Conservation (phyloP, 2,329 filamentous ascomycete species). For the Sclerotinia subarctica region DNA sequence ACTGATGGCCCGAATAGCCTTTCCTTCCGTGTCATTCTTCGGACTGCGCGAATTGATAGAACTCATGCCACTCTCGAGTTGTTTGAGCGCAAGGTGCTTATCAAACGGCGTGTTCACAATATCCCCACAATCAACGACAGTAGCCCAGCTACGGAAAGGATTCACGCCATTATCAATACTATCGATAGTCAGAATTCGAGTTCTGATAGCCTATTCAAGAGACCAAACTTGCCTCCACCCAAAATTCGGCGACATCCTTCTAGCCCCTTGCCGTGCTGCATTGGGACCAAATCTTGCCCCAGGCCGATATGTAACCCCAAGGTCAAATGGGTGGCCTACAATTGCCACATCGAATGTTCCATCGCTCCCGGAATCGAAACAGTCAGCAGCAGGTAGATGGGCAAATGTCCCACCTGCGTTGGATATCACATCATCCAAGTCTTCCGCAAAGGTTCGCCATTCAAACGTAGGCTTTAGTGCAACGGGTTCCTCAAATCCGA, state of each 20-base stretch:
- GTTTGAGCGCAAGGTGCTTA: constrained; percentile 33
- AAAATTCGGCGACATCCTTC: constrained; percentile 29
- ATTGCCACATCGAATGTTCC: constrained; percentile 37
- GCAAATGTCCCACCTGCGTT: constrained; percentile 31
- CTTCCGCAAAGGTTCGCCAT: constrained; percentile 22
- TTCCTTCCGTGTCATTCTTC: constrained; percentile 31
- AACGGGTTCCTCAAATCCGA: constrained; percentile 19
- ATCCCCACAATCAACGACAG: constrained; percentile 36
- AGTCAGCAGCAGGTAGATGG: constrained; percentile 34
- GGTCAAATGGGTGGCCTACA: constrained; percentile 37
- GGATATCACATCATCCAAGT: constrained; percentile 6
- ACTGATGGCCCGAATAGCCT: constrained; percentile 33
- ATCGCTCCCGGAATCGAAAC: constrained; percentile 29
- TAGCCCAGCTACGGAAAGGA: constrained; percentile 35
- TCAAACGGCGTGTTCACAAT: constrained; percentile 36
- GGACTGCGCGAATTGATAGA: constrained; percentile 29
- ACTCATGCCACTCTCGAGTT: constrained; percentile 35
- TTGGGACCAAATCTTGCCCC: constrained; percentile 37
- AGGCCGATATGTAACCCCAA: constrained; percentile 35
- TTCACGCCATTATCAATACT: constrained; percentile 36
- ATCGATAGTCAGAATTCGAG: constrained; percentile 18
- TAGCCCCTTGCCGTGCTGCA: constrained; percentile 33
- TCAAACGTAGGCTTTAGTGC: constrained; percentile 30
- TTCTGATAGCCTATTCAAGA: background rate
- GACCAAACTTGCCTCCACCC: constrained; percentile 33